Base-by-base conservation (phyloP, 805 yeast species). In the Nakazawaea ernobii region DNA sequence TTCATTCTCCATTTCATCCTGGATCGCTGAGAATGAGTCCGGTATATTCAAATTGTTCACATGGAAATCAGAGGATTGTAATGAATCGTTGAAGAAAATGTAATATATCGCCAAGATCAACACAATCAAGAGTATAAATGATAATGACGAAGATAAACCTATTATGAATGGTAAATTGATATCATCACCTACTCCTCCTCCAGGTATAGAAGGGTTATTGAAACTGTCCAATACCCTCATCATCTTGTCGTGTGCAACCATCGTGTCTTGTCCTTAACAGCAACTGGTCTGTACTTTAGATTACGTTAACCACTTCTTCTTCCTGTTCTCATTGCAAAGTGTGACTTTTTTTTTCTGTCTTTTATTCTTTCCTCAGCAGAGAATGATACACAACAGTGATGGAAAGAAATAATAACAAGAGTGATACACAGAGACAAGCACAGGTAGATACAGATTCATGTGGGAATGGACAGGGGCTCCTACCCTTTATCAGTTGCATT, bases 51-150 rank as follows among this genome's bases (percentile, higher is more conserved):
- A 48, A 29, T 32, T 37, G 24, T 26, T 32, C 13, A 28, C 24
- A 5, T 15, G 30, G n/a, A 17, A 36, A 7, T 46, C 49, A 6
- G 8, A 11, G 10, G 42, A 37, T 14, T 8, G 39, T 3, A 27
- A 20, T 14, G 54, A 39, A 30, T 58, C 64, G 32, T 54, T 53
- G 49, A 60, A 59, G 41, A 59, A 63, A 4, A 57, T 39, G 38
- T 54, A 55, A 46, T 63, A 63, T 4, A 63, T 44, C 26, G 59
- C 48, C 10, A 56, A 52, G 8, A 61, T 49, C 13, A 61, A 46
- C 3, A 61, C 55, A 11, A 57, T 28, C 41, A 63, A 48, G 24
- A 61, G 35, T 29, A 60, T 28, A 8, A 63, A 44, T 8, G 62
- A 57, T 33, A 60, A 32, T 30, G 62, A 50, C 2, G 65, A 55